Evolutionary conservation across 2,329 filamentous ascomycete genomes (phyloP).

Genomic region (Aspergillus sp.): DNA sequence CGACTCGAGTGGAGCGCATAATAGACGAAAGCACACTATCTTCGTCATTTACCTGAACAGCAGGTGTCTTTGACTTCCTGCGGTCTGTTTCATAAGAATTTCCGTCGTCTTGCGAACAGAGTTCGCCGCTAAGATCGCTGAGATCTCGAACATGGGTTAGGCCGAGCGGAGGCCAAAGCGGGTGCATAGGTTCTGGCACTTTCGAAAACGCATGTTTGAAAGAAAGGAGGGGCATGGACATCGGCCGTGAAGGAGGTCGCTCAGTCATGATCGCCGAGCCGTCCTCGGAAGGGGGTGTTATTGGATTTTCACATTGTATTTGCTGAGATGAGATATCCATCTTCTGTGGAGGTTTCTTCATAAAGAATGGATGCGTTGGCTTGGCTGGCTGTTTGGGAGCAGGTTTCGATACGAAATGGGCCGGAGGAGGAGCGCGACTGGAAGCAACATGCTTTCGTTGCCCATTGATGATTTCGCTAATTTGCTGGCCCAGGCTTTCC

Average conservation of each 20-base stretch:
- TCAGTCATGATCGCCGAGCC: not conserved
- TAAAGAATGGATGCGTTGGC: slow-evolving; percentile 68
- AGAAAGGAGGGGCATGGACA: slow-evolving; percentile 11
- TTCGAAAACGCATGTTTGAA: slow-evolving; percentile 26
- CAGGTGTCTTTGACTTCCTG: slow-evolving; percentile 41
- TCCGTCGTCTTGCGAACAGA: not conserved
- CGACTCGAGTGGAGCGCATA: not conserved
- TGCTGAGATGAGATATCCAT: slow-evolving; percentile 1
- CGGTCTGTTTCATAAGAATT: slow-evolving; percentile 16
- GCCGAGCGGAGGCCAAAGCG: slow-evolving; percentile 41
- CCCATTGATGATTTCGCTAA: slow-evolving; percentile 61
- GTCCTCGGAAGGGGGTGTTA: not conserved
- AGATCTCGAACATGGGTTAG: slow-evolving; percentile 53
- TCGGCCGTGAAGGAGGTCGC: not conserved
- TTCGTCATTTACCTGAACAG: slow-evolving; percentile 31
- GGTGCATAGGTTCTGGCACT: slow-evolving; percentile 32
- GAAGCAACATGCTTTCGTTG: slow-evolving; percentile 29
- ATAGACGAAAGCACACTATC: slow-evolving; percentile 32
- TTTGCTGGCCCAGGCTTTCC: slow-evolving; percentile 56
- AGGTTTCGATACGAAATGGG: slow-evolving; percentile 2
- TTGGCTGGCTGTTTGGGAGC: slow-evolving; percentile 40
- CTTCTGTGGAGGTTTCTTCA: slow-evolving; percentile 51
- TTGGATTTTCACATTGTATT: not conserved
- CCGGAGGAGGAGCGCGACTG: slow-evolving; percentile 20
- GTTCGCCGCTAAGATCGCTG: slow-evolving; percentile 20